Evolutionary conservation across 805 yeast genomes (phyloP).

Genomic region (Candida odintsovae): DNA sequence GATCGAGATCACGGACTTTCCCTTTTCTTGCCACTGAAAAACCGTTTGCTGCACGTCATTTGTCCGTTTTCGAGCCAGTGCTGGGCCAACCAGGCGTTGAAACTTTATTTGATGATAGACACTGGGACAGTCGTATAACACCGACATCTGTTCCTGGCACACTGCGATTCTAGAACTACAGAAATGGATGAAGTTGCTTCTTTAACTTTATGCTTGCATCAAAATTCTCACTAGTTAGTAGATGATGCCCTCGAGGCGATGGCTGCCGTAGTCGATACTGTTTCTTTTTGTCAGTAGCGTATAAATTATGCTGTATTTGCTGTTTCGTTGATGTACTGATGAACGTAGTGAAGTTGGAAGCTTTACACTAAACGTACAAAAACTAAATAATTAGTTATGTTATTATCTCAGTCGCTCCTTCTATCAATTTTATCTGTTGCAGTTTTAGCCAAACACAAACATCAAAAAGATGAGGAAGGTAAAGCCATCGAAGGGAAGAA

Average conservation of each 20-base stretch:
- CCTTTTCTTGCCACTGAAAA: neutral
- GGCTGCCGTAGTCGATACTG: neutral
- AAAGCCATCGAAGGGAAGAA: constrained; percentile 24
- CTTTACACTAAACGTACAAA: too few relatives aligned
- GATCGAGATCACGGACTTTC: neutral
- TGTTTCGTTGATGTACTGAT: too few relatives aligned
- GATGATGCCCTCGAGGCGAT: too few relatives aligned
- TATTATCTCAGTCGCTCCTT: neutral
- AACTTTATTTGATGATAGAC: neutral
- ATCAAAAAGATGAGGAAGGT: constrained; percentile 19
- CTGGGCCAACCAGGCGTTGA: neutral
- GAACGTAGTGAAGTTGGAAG: too few relatives aligned
- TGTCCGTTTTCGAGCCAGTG: neutral
- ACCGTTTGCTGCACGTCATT: neutral
- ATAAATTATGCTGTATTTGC: neutral
- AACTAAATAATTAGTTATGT: neutral
- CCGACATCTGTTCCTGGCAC: neutral
- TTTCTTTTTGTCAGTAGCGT: neutral
- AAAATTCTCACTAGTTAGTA: too few relatives aligned
- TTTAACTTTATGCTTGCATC: too few relatives aligned
- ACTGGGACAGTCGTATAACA: neutral
- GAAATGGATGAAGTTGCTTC: neutral
- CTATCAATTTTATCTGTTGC: neutral
- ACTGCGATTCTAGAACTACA: neutral
- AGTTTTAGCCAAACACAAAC: constrained; percentile 3